Base-by-base conservation (phyloP, 495 filamentous ascomycete genomes). In the Penicillium longicatenatum region DNA sequence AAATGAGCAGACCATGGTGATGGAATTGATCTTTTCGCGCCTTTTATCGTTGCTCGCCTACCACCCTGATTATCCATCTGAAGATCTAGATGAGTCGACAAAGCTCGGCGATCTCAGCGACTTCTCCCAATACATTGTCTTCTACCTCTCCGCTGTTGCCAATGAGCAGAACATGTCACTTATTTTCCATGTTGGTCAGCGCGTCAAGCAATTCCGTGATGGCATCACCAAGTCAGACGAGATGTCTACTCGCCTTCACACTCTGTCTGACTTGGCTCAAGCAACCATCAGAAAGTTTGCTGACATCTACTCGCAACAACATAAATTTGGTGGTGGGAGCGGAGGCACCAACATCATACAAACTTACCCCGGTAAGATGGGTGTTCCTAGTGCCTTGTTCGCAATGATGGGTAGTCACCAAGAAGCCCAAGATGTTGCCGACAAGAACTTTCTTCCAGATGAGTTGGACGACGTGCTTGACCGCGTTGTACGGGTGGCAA, bases 121-220 rank as follows among this genome's bases (percentile, higher is more conserved):
- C 66, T 89, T 93, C 65, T 84, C 89, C 6, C 84, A 81, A 63
- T 99, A 97, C 68, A 83, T 98, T 50, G 74, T 97, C 22, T 97
- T 92, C 73, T 99, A 97, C 68, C 75, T 98, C 39, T 84, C 79
- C 35, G 84, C 86, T 24, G 87, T 97, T 16, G 92, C 89, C 11
- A 95, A 86, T 26, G 87, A 91, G 62, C 85, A 89, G 19, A 98
- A 97, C 63, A 78, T 98, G 8, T 88, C 89, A 0, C 73, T 96
- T 57, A 93, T 99, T 56, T 95, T 87, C 77, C 91, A 96, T 70
- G 85, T 96, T 47, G 93, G 90, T 17, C 91, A 98, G 75, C 87
- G 92, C 9, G 87, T 96, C 48, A 99, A 99, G 74, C 89, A 92
- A 72, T 88, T 90, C 21, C 84, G 85, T 20, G 95, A 98, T 66